These are phyloP conservation scores for Fraxinus dipetala DNA, from an alignment of 305 asterid genomes.

Conservation along the genomic window DNA sequence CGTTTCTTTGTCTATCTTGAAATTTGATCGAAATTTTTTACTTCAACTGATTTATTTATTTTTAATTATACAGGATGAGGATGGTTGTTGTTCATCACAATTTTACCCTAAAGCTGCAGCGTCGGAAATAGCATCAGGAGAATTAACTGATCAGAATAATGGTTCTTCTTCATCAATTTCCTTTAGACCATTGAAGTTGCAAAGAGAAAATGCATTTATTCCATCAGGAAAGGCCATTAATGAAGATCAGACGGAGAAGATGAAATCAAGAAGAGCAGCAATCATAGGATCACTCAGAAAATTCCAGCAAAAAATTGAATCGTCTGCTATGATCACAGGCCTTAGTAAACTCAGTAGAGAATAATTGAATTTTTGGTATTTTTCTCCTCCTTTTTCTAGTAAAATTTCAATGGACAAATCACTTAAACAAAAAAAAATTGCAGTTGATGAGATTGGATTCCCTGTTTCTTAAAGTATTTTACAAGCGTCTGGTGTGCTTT, in stretches of 20 bases:
- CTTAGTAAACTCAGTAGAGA: slow-evolving; percentile 34
- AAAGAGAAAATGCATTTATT: slow-evolving; percentile 5
- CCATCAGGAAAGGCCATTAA: neutral
- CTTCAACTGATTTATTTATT: neutral
- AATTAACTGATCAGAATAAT: neutral
- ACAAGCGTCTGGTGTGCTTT: neutral
- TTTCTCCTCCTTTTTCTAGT: neutral
- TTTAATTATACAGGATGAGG: slow-evolving; percentile 28
- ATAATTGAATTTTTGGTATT: neutral
- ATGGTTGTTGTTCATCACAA: slow-evolving; percentile 35
- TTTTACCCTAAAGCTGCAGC: neutral
- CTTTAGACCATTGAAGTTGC: slow-evolving; percentile 34
- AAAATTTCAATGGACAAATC: neutral
- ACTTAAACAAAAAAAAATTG: neutral
- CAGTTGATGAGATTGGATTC: neutral
- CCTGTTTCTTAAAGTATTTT: neutral
- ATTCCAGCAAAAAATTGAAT: slow-evolving; percentile 25
- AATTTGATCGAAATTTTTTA: neutral
- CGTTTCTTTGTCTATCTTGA: neutral
- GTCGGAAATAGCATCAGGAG: neutral
- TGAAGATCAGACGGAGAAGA: neutral
- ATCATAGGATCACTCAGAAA: slow-evolving; percentile 33
- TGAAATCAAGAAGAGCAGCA: slow-evolving; percentile 26
- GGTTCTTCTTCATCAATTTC: slow-evolving; percentile 10
- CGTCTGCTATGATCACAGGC: slow-evolving; percentile 20